Base-by-base conservation (phyloP, 169 alveolate genomes). In the Hepatocystis sp. region DNA sequence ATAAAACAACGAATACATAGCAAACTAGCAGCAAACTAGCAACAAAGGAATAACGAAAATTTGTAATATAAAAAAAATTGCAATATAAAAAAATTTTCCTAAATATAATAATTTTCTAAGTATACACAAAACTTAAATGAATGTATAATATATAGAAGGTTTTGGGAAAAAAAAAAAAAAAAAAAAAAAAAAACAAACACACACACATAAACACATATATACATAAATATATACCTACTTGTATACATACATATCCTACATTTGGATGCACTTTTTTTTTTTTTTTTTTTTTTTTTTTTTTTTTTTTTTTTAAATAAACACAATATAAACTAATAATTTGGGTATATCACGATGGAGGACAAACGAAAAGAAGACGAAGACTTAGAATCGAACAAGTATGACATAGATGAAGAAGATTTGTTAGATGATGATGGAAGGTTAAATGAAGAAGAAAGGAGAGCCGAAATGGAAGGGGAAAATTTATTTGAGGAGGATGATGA, bases 401-500 rank as follows among this genome's bases (percentile, higher is more conserved):
- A 92, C 34, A 89, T 89, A 84, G 93, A 92, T 88, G 90, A 92
- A 42, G 96, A 91, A 13, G 93, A 92, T 81, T 86, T 86, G 60
- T 65, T 85, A 5, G 92, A 76, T 4, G 94, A 85, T 51, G 94
- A 91, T 66, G 92, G 93, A 0, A 42, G 85, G 19, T 44, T 86
- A 28, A 91, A 92, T 44, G 94, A 86, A 46, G 96, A 92, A 40
- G 96, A 92, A 30, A 91, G 84, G 7, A 92, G 58, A 47, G 94
- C 91, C 10, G 93, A 90, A 13, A 44, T 86, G 68, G 96, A 92
- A 42, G 96, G 94, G n/a, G 94, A 91, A 27, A 91, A 89, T 65
- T 88, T 92, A 39, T 92, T 61, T 66, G 96, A 92, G 40, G 91
- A 84, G 25, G 86, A 84, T 40, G n/a, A n/a, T n/a, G 96, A 92